Percentiles rank a stretch among this genome's conserved stretches.
Evolutionary conservation across 2,329 filamentous ascomycete species (phyloP).

Genomic region (Nigrospora oryzae): DNA sequence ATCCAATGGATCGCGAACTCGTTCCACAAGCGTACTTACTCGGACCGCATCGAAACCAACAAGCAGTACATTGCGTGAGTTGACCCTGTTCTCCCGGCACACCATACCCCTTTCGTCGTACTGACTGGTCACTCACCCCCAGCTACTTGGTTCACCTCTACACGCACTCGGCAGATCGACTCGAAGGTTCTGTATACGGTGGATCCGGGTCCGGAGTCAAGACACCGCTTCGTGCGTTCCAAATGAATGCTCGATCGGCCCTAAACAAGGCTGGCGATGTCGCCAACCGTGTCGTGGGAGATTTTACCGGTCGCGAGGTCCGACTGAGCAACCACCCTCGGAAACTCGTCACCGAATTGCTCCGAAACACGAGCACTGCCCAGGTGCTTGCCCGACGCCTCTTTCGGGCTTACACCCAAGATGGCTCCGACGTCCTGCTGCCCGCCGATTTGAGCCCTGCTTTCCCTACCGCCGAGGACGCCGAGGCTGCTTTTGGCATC

Average conservation of each 20-base stretch:
- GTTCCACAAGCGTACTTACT: constrained; percentile 86
- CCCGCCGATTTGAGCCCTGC: constrained; percentile 71
- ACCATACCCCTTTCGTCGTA: background rate
- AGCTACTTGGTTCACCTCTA: constrained; percentile 42
- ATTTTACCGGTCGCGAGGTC: constrained; percentile 74
- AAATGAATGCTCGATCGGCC: constrained; percentile 66
- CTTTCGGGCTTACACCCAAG: constrained; percentile 76
- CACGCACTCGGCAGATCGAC: constrained; percentile 69
- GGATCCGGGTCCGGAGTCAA: constrained; percentile 48
- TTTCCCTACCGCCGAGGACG: constrained; percentile 77
- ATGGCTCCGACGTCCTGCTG: constrained; percentile 66
- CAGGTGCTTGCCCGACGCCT: constrained; percentile 81
- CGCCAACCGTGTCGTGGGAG: constrained; percentile 52
- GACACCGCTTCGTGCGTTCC: constrained; percentile 67
- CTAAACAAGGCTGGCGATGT: constrained; percentile 77
- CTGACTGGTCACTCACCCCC: background rate
- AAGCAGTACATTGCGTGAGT: constrained; percentile 68
- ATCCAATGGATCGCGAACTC: constrained; percentile 92
- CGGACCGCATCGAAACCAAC: constrained; percentile 83
- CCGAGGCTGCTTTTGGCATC: constrained; percentile 80
- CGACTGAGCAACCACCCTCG: constrained; percentile 65
- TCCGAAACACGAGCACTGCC: constrained; percentile 63
- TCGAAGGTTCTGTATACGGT: constrained; percentile 44
- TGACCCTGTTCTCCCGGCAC: constrained; percentile 18
- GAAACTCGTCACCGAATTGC: constrained; percentile 73